Base-by-base conservation (phyloP, 495 filamentous ascomycete genomes). In the Aspergillus conjunctus region DNA sequence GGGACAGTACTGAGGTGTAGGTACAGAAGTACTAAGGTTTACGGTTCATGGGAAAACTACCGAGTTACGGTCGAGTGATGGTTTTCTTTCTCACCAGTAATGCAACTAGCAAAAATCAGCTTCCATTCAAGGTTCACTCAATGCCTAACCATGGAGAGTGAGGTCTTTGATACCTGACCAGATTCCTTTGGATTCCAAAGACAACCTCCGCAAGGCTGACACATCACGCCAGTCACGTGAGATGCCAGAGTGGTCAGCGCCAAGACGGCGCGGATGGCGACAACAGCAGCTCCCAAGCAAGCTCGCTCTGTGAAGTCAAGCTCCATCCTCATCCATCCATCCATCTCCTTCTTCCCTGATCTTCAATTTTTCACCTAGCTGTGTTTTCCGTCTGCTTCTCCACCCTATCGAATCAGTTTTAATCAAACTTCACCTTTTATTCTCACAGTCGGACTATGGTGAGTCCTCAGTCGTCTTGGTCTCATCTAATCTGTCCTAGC, bases 391-490 rank as follows among this genome's bases (percentile, higher is more conserved):
- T 64, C 56, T 60, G 68, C 55, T 5, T 46, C 20, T 20, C 5
- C 20, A 48, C 15, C 8, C n/a, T 22, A 30, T 52, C n/a, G 32
- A 11, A 32, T 46, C 30, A 6, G 12, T 41, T 18, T 14, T 48
- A 44, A 11, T 48, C 50, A 21, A 6, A 18, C 15, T 21, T 48
- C 0, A 9, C 20, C n/a, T 18, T 48, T 22, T 20, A 7, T 30
- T 55, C 39, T 60, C 18, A 58, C 11, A 18, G 22, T 54, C n/a
- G 66, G 66, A 64, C 66, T 56, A 79, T 79, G 76, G 76, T 79
- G 59, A 46, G 76, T 69, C 20, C 48, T 62, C 52, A 43, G 26
- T 48, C 18, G 41, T 59, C 48, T 21, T 49, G 54, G 46, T 57
- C 51, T 58, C 33, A 31, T 46, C 55, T 44, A 31, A 30, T 61